Conservation (phyloP, 495 filamentous ascomycete species). For the Aspergillus incahuasiensis region DNA sequence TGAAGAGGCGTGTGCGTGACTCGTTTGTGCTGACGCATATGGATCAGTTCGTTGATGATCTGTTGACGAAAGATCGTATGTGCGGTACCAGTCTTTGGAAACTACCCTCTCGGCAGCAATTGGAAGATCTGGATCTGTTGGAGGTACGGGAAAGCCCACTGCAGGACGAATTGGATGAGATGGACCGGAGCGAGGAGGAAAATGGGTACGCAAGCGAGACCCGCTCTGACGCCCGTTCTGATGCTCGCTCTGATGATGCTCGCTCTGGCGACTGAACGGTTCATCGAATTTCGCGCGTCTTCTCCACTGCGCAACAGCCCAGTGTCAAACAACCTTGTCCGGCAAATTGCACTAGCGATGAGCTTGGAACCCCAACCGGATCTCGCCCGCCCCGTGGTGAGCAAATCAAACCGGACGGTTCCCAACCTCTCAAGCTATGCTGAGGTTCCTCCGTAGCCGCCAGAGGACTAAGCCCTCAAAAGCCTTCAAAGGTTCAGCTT, state of each 20-base stretch:
- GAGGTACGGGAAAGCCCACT: slow-evolving; percentile 83
- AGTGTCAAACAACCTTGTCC: not conserved
- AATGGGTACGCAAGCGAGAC: slow-evolving; percentile 18
- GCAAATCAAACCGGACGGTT: not conserved
- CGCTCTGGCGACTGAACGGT: slow-evolving; percentile 25
- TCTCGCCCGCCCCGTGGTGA: not conserved
- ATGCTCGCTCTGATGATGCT: slow-evolving; percentile 3
- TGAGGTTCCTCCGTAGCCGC: not conserved
- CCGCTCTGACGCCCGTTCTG: slow-evolving; percentile 7
- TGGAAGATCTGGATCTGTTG: slow-evolving; percentile 87
- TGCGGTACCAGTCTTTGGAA: slow-evolving; percentile 93
- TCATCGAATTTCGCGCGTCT: not conserved
- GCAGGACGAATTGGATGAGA: slow-evolving; percentile 74
- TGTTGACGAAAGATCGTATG: slow-evolving; percentile 83
- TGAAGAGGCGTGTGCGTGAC: slow-evolving; percentile 67
- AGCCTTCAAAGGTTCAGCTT: not conserved
- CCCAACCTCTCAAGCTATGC: not conserved
- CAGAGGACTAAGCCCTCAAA: not conserved
- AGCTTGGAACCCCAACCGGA: not conserved
- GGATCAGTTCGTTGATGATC: slow-evolving; percentile 91
- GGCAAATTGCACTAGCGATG: too few relatives aligned
- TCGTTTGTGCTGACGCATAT: slow-evolving; percentile 71
- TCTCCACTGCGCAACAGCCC: not conserved
- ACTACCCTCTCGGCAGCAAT: slow-evolving; percentile 69
- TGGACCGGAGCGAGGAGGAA: slow-evolving; percentile 60